These are phyloP conservation scores for Neurospora hispaniola DNA, from an alignment of 495 filamentous ascomycete species.

Conservation along the genomic window DNA sequence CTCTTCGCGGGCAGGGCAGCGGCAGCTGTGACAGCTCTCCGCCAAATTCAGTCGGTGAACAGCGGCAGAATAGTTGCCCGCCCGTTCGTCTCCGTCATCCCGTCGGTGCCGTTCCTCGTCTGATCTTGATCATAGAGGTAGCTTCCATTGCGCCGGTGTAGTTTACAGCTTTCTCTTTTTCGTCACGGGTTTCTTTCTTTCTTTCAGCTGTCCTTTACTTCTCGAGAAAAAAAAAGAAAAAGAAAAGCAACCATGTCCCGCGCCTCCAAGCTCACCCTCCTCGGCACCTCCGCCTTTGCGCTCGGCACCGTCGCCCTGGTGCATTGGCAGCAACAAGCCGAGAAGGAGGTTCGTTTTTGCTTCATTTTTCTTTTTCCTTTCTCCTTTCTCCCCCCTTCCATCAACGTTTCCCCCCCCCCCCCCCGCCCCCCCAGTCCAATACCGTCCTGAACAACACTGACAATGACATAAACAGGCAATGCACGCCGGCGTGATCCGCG, in stretches of 20 bases:
- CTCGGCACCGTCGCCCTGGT: constrained; percentile 73
- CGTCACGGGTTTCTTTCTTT: no score
- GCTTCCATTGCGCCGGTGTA: background rate
- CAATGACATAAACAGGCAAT: constrained; percentile 48
- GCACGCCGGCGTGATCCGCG: constrained; percentile 88
- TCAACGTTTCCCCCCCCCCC: no score
- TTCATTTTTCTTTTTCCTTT: background rate
- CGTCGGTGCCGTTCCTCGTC: background rate
- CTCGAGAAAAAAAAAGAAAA: no score
- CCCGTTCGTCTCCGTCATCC: background rate
- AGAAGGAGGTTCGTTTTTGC: constrained; percentile 58
- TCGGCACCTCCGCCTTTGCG: constrained; percentile 64
- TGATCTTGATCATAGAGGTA: background rate
- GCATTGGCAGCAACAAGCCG: constrained; percentile 75
- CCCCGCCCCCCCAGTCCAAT: no score
- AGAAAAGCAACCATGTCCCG: constrained; percentile 57
- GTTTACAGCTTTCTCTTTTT: background rate
- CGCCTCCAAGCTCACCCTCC: constrained; percentile 77
- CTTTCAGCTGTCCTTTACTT: no score
- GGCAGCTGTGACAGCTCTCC: background rate
- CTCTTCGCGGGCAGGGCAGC: no score
- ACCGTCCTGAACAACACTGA: no score
- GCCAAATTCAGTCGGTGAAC: constrained; percentile 2
- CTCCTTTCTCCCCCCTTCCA: no score
- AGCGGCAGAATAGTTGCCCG: constrained; percentile 3